Conservation (phyloP, 1,284 basidiomycete genomes). For the Tilletiopsis washingtonensis region DNA sequence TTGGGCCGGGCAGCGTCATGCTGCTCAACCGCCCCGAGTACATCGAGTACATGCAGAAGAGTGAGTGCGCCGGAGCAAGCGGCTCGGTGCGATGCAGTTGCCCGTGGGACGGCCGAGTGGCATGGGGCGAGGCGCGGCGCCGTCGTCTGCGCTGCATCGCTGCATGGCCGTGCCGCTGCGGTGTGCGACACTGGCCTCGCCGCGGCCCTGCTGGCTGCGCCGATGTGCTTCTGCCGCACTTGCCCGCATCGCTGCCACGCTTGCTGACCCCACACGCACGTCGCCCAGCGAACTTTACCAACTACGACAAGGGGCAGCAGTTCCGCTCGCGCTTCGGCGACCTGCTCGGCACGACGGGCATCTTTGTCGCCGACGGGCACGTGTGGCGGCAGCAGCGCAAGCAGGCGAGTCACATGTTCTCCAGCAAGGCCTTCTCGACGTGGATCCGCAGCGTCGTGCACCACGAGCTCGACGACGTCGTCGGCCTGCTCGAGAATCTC, state of each 20-base stretch:
- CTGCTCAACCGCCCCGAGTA: conserved; percentile 28
- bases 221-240: too few species aligned
- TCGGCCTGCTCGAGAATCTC: conserved; percentile 1
- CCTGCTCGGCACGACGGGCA: conserved; percentile 25
- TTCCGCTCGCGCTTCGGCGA: conserved; percentile 24
- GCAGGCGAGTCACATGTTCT: conserved; percentile 14
- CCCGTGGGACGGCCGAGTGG: too few species aligned
- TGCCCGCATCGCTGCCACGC: too few species aligned
- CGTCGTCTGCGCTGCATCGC: too few species aligned
- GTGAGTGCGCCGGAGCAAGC: too few species aligned
- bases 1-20: conserved; percentile 8
- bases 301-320: conserved; percentile 28
- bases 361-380: conserved; percentile 38
- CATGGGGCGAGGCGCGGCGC: too few species aligned
- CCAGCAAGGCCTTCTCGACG: conserved; percentile 1
- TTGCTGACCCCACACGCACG: too few species aligned
- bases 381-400: conserved; percentile 37
- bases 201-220: too few species aligned
- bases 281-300: conserved; percentile 43
- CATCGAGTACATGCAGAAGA: conserved; percentile 43
- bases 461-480: neutral
- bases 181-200: too few species aligned
- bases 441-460: conserved; percentile 24
- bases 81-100: too few species aligned
- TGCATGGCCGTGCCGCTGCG: too few species aligned